Evolutionary conservation across 176 grass and related monocot genomes (phyloP).

Genomic region (Avena eriantha): DNA sequence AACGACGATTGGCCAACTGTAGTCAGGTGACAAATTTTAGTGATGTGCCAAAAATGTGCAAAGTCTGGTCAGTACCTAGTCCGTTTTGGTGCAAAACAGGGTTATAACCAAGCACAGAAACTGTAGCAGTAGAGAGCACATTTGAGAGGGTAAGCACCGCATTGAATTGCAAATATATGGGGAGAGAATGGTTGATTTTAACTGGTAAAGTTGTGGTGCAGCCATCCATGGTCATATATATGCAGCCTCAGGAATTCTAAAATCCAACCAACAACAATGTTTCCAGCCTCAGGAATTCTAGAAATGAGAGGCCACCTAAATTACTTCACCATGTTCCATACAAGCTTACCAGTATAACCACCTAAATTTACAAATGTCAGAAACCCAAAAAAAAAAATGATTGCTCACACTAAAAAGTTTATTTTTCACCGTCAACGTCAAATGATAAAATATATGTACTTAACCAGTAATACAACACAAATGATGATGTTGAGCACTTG

Average conservation of each 20-base stretch:
- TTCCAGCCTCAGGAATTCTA: not conserved
- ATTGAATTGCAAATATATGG: not conserved
- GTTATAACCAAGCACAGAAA: not conserved
- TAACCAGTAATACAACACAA: not conserved
- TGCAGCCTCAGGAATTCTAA: too few relatives aligned
- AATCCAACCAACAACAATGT: not conserved
- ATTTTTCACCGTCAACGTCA: too few relatives aligned
- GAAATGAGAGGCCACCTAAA: not conserved
- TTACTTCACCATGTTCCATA: too few relatives aligned
- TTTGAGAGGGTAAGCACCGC: not conserved
- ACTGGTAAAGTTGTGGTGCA: not conserved
- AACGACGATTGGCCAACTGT: too few relatives aligned
- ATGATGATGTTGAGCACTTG: not conserved
- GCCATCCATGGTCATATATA: not conserved
- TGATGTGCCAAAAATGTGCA: not conserved
- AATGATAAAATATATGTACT: not conserved
- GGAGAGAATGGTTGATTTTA: not conserved
- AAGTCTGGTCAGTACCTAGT: too few relatives aligned
- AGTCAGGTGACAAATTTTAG: not conserved
- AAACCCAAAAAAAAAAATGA: too few relatives aligned
- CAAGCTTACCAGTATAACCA: too few relatives aligned
- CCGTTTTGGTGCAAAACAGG: not conserved
- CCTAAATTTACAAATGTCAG: too few relatives aligned
- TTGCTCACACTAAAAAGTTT: too few relatives aligned
- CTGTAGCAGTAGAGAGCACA: not conserved